Conservation (phyloP, 202 grass and related monocot genomes). For the Elaeis oleifera region DNA sequence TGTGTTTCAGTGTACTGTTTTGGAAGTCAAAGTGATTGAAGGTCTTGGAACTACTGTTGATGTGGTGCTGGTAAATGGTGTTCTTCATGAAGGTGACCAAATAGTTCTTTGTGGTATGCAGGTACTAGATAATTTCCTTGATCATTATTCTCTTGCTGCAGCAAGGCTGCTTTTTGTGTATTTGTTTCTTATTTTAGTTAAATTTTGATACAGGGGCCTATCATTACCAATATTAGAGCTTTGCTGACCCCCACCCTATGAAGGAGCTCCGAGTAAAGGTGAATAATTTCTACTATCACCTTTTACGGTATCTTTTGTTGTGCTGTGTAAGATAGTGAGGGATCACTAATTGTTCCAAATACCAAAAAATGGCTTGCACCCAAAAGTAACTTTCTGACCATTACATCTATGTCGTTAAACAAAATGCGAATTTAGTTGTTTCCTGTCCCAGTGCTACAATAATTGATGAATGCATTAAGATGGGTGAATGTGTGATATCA, state of each 20-base stretch:
- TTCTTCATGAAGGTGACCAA: slow-evolving; percentile 90
- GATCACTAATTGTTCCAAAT: too few species aligned
- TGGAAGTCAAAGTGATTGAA: slow-evolving; percentile 95
- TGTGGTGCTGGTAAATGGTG: slow-evolving; percentile 85
- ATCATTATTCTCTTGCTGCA: too few species aligned
- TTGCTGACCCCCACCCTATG: slow-evolving; percentile 67
- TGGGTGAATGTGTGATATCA: too few species aligned
- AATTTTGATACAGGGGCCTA: slow-evolving; percentile 32
- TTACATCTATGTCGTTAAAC: too few species aligned
- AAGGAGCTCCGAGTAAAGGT: slow-evolving; percentile 97
- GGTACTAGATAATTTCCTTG: slow-evolving; percentile 22
- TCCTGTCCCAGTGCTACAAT: too few species aligned
- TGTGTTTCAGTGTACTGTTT: slow-evolving; percentile 70
- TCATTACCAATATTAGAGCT: slow-evolving; percentile 41
- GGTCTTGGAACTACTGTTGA: slow-evolving; percentile 86
- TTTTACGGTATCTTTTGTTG: too few species aligned
- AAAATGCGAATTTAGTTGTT: too few species aligned
- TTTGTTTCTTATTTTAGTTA: neutral
- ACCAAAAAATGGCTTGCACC: too few species aligned
- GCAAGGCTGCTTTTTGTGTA: neutral
- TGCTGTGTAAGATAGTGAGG: too few species aligned
- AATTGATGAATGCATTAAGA: too few species aligned
- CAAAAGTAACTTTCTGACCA: too few species aligned
- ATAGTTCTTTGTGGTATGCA: slow-evolving; percentile 88
- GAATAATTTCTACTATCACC: neutral